Percentiles rank a stretch among this genome's conserved stretches.
phyloP scores from a whole-genome alignment of 495 filamentous ascomycete genomes.

The Trichoderma virens region DNA sequence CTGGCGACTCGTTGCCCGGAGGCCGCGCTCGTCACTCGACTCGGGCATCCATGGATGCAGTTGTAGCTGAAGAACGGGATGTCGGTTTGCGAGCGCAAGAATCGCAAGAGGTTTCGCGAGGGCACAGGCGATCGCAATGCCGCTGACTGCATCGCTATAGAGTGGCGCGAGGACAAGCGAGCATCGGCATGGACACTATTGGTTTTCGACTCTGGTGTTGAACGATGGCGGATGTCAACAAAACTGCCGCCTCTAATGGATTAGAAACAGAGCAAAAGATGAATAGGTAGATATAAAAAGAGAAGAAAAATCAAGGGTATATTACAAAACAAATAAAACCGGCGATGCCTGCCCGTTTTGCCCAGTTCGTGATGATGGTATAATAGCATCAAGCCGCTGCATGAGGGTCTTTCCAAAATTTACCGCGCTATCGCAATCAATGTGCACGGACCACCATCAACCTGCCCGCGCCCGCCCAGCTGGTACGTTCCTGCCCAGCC shows the following conservation, averaged over 20 bases:
- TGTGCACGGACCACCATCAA: neutral
- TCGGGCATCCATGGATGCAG: constrained; percentile 22
- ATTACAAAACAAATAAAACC: neutral
- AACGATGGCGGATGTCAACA: neutral
- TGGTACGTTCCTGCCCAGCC: neutral
- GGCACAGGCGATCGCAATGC: constrained; percentile 32
- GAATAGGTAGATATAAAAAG: neutral
- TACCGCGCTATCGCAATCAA: constrained; percentile 4
- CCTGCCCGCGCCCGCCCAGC: neutral
- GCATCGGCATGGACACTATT: neutral
- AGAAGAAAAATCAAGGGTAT: neutral
- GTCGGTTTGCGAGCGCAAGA: constrained; percentile 54
- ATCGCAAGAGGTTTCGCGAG: constrained; percentile 52
- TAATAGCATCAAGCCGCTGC: neutral
- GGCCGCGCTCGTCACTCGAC: neutral
- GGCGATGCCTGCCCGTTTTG: neutral
- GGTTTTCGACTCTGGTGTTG: neutral
- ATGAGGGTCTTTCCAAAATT: neutral
- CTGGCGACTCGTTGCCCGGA: neutral
- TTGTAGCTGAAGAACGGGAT: constrained; percentile 38
- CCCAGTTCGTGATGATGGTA: neutral
- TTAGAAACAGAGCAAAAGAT: neutral
- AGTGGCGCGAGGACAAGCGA: neutral
- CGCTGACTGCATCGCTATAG: constrained; percentile 5
- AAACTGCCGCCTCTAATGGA: neutral